A percentile compares a stretch with the other conserved stretches of the same genome.
These are phyloP conservation scores for Elsinoe perseae DNA, from an alignment of 2,329 filamentous ascomycete species.

Conservation along the genomic window DNA sequence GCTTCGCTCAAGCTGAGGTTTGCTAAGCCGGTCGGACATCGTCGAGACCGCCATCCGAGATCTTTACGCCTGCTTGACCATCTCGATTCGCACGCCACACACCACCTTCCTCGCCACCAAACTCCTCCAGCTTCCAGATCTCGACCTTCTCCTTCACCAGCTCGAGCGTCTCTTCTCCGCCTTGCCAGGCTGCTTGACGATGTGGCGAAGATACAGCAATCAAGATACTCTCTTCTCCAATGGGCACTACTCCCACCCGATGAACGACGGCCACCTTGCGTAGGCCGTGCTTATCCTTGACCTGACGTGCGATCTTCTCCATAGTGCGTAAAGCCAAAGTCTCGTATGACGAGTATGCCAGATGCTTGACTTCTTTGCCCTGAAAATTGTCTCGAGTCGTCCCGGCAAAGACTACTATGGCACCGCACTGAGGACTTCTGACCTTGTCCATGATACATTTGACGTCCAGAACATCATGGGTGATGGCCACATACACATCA, in stretches of 20 bases:
- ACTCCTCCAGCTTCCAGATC: constrained; percentile 91
- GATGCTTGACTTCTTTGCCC: constrained; percentile 61
- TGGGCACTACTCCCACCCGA: constrained; percentile 73
- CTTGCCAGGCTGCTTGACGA: constrained; percentile 75
- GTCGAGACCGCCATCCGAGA: constrained; percentile 22
- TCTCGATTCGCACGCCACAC: constrained; percentile 87
- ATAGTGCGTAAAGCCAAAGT: constrained; percentile 63
- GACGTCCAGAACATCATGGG: constrained; percentile 52
- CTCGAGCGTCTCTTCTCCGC: constrained; percentile 83
- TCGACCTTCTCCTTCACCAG: constrained; percentile 79
- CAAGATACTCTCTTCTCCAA: constrained; percentile 88
- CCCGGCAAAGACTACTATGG: constrained; percentile 69
- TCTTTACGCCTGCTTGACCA: constrained; percentile 50
- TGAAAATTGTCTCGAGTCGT: constrained; percentile 71
- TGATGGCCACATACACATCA: constrained; percentile 60
- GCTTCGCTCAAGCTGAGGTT: background rate
- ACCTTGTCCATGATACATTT: constrained; percentile 56
- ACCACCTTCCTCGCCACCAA: constrained; percentile 63
- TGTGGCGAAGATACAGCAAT: constrained; percentile 81
- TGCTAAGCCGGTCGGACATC: background rate
- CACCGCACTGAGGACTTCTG: constrained; percentile 64
- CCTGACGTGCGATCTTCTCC: constrained; percentile 51
- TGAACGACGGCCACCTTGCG: constrained; percentile 73
- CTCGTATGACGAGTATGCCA: constrained; percentile 68
- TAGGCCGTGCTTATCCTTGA: constrained; percentile 56